A percentile compares a stretch with the other conserved stretches of the same genome.
Evolutionary conservation across 1,284 basidiomycete species (phyloP).

Genomic region (Ustilago shanxiensis): DNA sequence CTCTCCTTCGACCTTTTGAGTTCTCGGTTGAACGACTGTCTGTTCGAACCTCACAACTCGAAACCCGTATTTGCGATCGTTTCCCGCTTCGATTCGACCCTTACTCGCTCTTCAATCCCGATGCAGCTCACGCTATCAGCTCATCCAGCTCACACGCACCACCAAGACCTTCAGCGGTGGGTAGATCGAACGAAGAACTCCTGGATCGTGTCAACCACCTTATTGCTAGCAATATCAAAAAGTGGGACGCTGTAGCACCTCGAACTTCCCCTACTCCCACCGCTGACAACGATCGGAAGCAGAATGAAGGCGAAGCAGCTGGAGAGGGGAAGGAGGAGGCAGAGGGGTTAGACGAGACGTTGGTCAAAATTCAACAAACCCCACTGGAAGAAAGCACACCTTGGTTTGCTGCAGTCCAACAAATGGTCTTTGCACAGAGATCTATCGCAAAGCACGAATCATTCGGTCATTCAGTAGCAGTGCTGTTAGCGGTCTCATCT

Average conservation of each 20-base stretch:
- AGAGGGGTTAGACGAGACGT: constrained; percentile 16
- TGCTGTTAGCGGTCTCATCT: constrained; percentile 62
- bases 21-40: constrained; percentile 48
- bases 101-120: constrained; percentile 48
- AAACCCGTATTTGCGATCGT: constrained; percentile 47
- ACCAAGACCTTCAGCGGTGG: constrained; percentile 23
- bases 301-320: no score
- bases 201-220: constrained; percentile 54
- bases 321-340: neutral
- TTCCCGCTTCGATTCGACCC: constrained; percentile 65
- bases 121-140: constrained; percentile 22
- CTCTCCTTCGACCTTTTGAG: constrained; percentile 65
- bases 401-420: constrained; percentile 57
- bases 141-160: constrained; percentile 8
- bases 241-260: constrained; percentile 37
- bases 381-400: constrained; percentile 50
- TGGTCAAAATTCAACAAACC: constrained; percentile 19
- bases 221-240: constrained; percentile 54
- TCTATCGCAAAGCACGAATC: constrained; percentile 55
- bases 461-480: constrained; percentile 51
- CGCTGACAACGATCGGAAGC: neutral
- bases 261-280: neutral
- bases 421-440: constrained; percentile 46
- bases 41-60: constrained; percentile 66
- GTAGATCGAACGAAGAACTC: constrained; percentile 32